Evolutionary conservation across 768 basidiomycete genomes (phyloP).

Genomic region (Dacryopinax spathularia): DNA sequence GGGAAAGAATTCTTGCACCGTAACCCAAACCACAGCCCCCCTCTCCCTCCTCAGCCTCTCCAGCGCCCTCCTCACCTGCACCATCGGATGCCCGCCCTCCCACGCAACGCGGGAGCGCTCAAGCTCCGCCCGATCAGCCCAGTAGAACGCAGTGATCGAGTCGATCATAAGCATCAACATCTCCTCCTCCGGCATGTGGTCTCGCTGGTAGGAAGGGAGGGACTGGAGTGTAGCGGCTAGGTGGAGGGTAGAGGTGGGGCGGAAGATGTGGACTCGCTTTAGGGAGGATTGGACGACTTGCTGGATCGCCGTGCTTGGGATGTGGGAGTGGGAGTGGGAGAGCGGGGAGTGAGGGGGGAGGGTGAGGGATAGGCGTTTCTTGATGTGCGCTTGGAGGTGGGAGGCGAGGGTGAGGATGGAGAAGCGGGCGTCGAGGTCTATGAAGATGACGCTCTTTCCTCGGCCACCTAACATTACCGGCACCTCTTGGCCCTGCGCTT

Average conservation of each 20-base stretch:
- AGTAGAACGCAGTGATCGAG: slow-evolving; percentile 62
- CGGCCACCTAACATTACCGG: slow-evolving; percentile 37
- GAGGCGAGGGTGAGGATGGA: slow-evolving; percentile 35
- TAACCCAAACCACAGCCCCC: neutral
- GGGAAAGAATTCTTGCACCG: neutral
- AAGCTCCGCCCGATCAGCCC: slow-evolving; percentile 52
- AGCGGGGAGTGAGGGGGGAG: slow-evolving; percentile 6
- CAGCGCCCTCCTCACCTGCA: neutral
- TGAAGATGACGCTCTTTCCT: slow-evolving; percentile 48
- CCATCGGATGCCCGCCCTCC: slow-evolving; percentile 1
- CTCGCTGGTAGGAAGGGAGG: slow-evolving; percentile 41
- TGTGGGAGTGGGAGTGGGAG: neutral
- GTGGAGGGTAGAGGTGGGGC: slow-evolving; percentile 49
- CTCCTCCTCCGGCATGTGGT: slow-evolving; percentile 36
- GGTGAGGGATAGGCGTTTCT: slow-evolving; percentile 32
- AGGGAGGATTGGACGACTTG: slow-evolving; percentile 28
- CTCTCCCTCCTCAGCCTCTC: neutral
- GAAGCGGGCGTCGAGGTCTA: slow-evolving; percentile 60
- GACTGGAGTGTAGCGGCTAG: slow-evolving; percentile 52
- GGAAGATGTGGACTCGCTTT: slow-evolving; percentile 50
- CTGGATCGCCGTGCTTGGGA: slow-evolving; percentile 12
- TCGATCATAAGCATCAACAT: slow-evolving; percentile 60
- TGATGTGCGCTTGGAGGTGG: slow-evolving; percentile 25
- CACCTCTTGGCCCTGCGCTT: slow-evolving; percentile 10
- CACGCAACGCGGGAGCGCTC: slow-evolving; percentile 27